Conservation (phyloP, 768 basidiomycete species). For the Atractiella rhizophila region DNA sequence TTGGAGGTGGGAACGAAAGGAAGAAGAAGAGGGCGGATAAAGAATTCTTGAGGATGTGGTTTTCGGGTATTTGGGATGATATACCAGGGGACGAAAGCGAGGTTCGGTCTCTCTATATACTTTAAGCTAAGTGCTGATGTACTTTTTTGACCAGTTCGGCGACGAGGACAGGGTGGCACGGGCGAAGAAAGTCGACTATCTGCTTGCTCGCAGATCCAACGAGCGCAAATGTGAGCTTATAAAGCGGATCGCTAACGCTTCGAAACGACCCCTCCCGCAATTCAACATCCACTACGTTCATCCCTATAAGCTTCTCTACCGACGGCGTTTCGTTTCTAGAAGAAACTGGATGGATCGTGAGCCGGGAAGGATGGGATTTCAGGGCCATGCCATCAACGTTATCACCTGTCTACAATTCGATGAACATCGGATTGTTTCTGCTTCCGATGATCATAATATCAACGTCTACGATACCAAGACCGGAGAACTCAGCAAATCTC, state of each 20-base stretch:
- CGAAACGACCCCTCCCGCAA: not conserved
- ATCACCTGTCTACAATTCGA: slow-evolving; percentile 94
- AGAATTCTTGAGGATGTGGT: no score
- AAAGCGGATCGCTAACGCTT: not conserved
- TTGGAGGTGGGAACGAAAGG: no score
- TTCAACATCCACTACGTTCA: slow-evolving; percentile 30
- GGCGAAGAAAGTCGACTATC: no score
- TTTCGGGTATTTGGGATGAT: no score
- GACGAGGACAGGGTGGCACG: no score
- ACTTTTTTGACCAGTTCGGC: no score
- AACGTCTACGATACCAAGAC: slow-evolving; percentile 75
- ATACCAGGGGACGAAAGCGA: no score
- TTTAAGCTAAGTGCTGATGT: no score
- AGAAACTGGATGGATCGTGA: slow-evolving; percentile 41
- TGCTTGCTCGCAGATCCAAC: no score
- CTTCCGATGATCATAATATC: slow-evolving; percentile 90
- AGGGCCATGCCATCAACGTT: slow-evolving; percentile 53
- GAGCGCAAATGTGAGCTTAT: slow-evolving; percentile 3
- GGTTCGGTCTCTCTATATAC: no score
- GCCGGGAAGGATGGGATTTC: slow-evolving; percentile 55
- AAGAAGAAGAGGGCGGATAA: no score
- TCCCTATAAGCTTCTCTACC: slow-evolving; percentile 79
- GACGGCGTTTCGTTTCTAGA: slow-evolving; percentile 56
- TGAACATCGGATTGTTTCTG: slow-evolving; percentile 77
- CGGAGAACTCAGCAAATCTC: slow-evolving; percentile 43